Base-by-base conservation (phyloP, 1,139 yeast genomes). In the Saccharomyces hybrid region DNA sequence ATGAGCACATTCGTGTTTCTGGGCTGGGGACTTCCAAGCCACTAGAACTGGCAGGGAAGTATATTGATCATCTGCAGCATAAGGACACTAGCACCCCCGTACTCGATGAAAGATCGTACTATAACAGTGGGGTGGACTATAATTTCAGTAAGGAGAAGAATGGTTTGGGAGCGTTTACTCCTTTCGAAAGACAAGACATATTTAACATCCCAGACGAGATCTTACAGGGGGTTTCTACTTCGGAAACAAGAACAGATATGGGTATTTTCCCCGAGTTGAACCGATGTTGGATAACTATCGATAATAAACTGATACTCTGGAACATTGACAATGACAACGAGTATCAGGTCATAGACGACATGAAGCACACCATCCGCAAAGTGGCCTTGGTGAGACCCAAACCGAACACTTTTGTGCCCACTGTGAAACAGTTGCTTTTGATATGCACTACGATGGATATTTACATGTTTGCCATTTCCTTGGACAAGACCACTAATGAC, bases 201-300 rank as follows among this genome's bases (percentile, higher is more conserved):
- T 76, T 84, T 56, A 82, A 81, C 64, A 81, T 91, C 53, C 98
- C 98, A 0, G 96, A 90, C 67, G 83, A 81, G 58, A 83, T 90
- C 59, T 81, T 88, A 61, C 88, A 85, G 58, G 91, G 88, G 62
- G 82, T 85, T 66, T 61, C 71, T 42, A 79, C 82, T 51, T 80
- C 90, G 11, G 84, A 85, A 63, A 79, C 83, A 55, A 78, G 76
- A 49, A 82, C 91, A 32, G 84, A 84, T 58, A 84, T 88, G 82
- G 99, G 99, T 7, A 73, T 91, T 50, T 85, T 93, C 61, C 82
- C 93, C 0, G 91, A 86, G 56, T 80, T 93, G 47, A 82, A 84
- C 58, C 80, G 96, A 57, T 84, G 93, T 7, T 93, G 98, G 98
- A 80, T 91, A 49, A 83, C 88, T 2, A 83, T 85, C 46, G 98